Conservation (phyloP, 2,329 filamentous ascomycete genomes). For the Kalaharituber pfeilii region DNA sequence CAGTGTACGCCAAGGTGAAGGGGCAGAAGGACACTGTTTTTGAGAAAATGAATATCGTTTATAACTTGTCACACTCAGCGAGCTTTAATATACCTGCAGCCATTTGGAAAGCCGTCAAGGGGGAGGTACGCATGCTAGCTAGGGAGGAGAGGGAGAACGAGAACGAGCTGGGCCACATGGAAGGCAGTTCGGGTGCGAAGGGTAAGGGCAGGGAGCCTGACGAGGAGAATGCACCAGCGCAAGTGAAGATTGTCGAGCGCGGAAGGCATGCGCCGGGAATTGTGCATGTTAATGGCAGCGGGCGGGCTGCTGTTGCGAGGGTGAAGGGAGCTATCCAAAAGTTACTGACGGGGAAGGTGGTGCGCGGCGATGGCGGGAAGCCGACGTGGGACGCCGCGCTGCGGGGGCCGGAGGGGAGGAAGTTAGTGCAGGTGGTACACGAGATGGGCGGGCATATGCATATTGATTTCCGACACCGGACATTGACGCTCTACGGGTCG, state of each 20-base stretch:
- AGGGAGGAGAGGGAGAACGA: not conserved
- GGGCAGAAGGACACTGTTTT: not conserved
- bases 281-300: not conserved
- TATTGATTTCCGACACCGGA: not conserved
- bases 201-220: not conserved
- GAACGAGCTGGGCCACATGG: not conserved
- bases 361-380: slow-evolving; percentile 1
- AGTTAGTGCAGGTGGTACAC: not conserved
- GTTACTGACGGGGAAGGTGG: not conserved
- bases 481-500: not conserved
- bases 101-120: slow-evolving; percentile 1
- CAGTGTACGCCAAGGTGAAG: not conserved
- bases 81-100: not conserved
- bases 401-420: not conserved
- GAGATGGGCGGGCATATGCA: not conserved
- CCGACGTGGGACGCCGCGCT: slow-evolving; percentile 2
- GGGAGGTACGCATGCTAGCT: not conserved
- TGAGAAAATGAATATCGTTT: not conserved
- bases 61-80: not conserved
- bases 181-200: not conserved
- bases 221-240: not conserved
- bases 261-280: not conserved
- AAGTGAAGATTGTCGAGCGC: not conserved
- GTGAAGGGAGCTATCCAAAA: slow-evolving; percentile 2
- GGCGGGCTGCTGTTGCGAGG: not conserved